Evolutionary conservation across 805 yeast genomes (phyloP).

Genomic region (Teunomyces stri): DNA sequence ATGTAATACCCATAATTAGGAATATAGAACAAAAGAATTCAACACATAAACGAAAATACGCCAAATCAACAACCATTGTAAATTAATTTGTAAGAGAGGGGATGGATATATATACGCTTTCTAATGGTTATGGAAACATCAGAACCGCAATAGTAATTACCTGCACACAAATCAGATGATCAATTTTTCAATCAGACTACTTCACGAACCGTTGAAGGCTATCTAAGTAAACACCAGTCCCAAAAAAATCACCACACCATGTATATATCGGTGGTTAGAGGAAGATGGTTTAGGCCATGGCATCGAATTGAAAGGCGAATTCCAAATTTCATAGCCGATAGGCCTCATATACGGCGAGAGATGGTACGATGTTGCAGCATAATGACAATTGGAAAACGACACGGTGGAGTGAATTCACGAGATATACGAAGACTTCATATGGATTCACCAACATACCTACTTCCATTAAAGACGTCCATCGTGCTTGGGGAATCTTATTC

Average conservation of each 20-base stretch:
- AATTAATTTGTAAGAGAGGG: too few relatives aligned
- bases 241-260: neutral
- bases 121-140: neutral
- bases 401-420: neutral
- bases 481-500: conserved; percentile 7
- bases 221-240: neutral
- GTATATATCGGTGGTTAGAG: conserved; percentile 3
- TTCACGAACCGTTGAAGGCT: neutral
- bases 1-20: conserved; percentile 4
- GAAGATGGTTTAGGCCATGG: conserved; percentile 3
- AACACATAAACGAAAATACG: neutral
- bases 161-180: conserved; percentile 6
- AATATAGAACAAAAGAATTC: neutral
- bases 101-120: neutral
- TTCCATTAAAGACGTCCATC: conserved; percentile 2
- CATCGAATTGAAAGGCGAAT: neutral
- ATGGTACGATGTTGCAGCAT: neutral
- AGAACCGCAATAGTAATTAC: neutral
- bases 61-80: too few relatives aligned
- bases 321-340: neutral
- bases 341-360: neutral
- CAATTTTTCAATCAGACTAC: conserved; percentile 7
- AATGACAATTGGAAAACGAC: neutral
- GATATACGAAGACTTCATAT: neutral
- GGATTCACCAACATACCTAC: neutral